Evolutionary conservation across 2,329 filamentous ascomycete genomes (phyloP), one percentile per base, ranked within the genome.

Genomic region (Penicillium oxalicum): DNA sequence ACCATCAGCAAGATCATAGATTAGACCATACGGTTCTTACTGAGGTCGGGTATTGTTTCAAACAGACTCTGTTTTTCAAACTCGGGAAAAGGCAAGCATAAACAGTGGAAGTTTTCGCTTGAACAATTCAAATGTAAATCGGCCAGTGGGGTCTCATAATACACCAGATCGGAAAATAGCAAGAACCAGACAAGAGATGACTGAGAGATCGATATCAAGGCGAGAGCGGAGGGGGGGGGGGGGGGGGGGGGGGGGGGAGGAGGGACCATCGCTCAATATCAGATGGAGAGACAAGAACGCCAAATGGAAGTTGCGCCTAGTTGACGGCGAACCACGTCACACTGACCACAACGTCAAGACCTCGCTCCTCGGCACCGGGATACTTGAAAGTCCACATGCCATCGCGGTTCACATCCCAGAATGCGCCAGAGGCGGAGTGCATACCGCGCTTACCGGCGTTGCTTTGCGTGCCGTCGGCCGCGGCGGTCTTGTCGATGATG

Each of bases 371-470:
- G 8, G 65, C 73, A 28, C 68, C 71, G 25, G 71, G 67, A 58
- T 75, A 76, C 62, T 77, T 76, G 62, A 69, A 76, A 43, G 72
- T 76, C 73, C 74, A 77, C 74, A 76, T 76, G 38, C 74, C 74
- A 56, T 77, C 74, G n/a, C 71, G 72, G 52, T 74, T 74, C 36
- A 73, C 73, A 52, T 76, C 73, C 74, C 74, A 77, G 62, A 72
- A 77, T 3, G 73, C 74, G 4, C 73, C 74, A 1, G 71, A 72
- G 27, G 74, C 74, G 12, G 71, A 72, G 61, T 77, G 74, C 74
- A 77, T 75, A 56, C 93, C 93, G 57, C 91, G 82, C 57, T 91
- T 83, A 48, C 90, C 91, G 48, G 87, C 86, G 27, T 81, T 84
- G 53, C 78, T 77, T 25, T 68, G 66, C n/a, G 73, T 70, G 55